A percentile compares a stretch with the other conserved stretches of the same genome.
Conservation (phyloP, 805 yeast species). For the Metschnikowia orientalis region DNA sequence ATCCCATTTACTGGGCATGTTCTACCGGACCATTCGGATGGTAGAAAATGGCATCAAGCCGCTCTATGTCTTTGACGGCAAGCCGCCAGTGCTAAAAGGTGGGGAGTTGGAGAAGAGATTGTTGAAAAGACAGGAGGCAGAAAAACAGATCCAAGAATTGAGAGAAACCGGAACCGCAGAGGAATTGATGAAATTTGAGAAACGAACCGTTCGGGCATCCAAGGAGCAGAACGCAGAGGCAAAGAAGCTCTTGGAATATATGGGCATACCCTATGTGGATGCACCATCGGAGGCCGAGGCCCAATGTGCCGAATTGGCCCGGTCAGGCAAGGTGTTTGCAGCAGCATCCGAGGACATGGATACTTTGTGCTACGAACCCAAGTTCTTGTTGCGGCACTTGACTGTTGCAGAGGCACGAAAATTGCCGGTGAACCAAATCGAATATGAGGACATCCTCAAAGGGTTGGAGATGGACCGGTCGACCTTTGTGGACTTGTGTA, state of each 20-base stretch:
- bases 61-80: conserved; percentile 94
- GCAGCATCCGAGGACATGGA: conserved; percentile 99
- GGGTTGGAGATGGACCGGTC: conserved; percentile 70
- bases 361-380: conserved; percentile 88
- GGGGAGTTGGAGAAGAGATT: conserved; percentile 88
- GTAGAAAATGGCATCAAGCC: conserved; percentile 95
- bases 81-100: conserved; percentile 90
- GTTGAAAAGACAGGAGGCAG: conserved; percentile 78
- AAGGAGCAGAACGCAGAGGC: conserved; percentile 93
- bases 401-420: conserved; percentile 94
- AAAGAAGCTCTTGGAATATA: conserved; percentile 65
- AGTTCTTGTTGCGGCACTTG: conserved; percentile 76
- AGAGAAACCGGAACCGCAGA: conserved; percentile 78
- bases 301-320: conserved; percentile 91
- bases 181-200: conserved; percentile 70
- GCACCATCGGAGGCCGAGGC: conserved; percentile 99
- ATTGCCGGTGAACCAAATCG: conserved; percentile 83
- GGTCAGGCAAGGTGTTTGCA: conserved; percentile 87
- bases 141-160: conserved; percentile 64
- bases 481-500: conserved; percentile 87
- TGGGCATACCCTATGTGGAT: conserved; percentile 92
- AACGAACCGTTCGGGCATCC: conserved; percentile 86
- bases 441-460: conserved; percentile 60
- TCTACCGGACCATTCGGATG: conserved; percentile 86
- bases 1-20: conserved; percentile 94